phyloP scores from a whole-genome alignment of 2,329 filamentous ascomycete genomes.

The Coniosporium tulheliwenetii region DNA sequence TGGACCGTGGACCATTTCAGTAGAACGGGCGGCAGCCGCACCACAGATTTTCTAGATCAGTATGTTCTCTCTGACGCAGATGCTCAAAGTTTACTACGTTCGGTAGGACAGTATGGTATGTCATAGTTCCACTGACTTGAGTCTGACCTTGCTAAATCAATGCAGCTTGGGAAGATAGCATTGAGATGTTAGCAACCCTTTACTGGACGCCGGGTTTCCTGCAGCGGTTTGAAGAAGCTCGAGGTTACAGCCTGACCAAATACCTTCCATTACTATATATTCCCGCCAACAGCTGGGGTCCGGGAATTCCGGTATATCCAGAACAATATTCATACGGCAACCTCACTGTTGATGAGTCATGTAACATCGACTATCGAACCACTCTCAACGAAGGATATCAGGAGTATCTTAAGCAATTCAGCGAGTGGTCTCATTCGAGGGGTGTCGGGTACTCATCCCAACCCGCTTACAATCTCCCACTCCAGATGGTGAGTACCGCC shows the following conservation, averaged over 20 bases:
- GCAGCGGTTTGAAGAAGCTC: slow-evolving; percentile 8
- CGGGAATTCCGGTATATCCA: slow-evolving; percentile 3
- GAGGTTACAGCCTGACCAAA: slow-evolving; percentile 13
- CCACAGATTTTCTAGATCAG: slow-evolving; percentile 18
- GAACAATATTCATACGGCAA: slow-evolving; percentile 4
- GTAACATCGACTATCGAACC: slow-evolving; percentile 13
- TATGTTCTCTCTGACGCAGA: slow-evolving; percentile 11
- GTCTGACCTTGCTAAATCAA: background rate
- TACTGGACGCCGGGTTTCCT: slow-evolving; percentile 12
- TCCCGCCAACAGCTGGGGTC: slow-evolving; percentile 5
- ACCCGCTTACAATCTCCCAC: slow-evolving; percentile 17
- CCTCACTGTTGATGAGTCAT: slow-evolving; percentile 6
- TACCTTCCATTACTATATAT: slow-evolving; percentile 16
- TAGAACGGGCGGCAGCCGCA: slow-evolving; percentile 9
- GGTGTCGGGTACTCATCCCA: slow-evolving; percentile 15
- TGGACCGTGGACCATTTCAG: slow-evolving; percentile 19
- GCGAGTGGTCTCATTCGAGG: slow-evolving; percentile 11
- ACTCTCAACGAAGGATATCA: slow-evolving; percentile 14
- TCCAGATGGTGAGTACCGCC: slow-evolving; percentile 13
- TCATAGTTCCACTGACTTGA: background rate
- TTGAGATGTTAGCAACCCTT: slow-evolving; percentile 13
- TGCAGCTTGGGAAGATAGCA: slow-evolving; percentile 17
- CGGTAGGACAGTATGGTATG: slow-evolving; percentile 15
- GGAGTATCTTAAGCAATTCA: slow-evolving; percentile 12
- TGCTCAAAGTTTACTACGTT: slow-evolving; percentile 3